A percentile compares a stretch with the other conserved stretches of the same genome.
phyloP scores from a whole-genome alignment of 805 yeast species.

The Vanderwaltozyma yarrowii region DNA sequence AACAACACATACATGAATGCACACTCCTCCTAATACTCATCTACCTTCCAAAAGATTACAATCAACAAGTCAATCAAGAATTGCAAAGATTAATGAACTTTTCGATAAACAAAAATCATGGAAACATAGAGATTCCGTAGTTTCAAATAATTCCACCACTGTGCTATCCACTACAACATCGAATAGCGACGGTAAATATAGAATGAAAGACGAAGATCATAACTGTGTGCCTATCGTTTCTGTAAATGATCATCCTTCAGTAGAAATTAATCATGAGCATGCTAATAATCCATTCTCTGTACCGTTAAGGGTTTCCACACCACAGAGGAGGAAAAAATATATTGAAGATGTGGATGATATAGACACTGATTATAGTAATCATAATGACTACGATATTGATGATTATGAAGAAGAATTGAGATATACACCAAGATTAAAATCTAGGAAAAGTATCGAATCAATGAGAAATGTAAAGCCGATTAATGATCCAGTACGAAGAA shows the following conservation, averaged over 20 bases:
- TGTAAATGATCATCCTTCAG: neutral
- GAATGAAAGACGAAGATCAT: neutral
- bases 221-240: neutral
- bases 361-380: too few relatives aligned
- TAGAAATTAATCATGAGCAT: neutral
- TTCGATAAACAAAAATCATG: slow-evolving; percentile 9
- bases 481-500: neutral
- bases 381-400: too few relatives aligned
- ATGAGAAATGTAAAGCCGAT: neutral
- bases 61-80: slow-evolving; percentile 16
- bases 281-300: neutral
- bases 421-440: slow-evolving; percentile 21
- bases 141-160: neutral
- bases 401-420: slow-evolving; percentile 18
- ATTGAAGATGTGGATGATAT: too few relatives aligned
- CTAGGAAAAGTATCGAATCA: slow-evolving; percentile 12
- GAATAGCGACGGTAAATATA: neutral
- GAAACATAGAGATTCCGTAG: neutral
- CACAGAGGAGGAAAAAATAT: neutral
- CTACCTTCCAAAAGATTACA: slow-evolving; percentile 12
- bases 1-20: neutral
- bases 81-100: slow-evolving; percentile 17
- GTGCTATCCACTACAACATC: neutral
- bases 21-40: slow-evolving; percentile 7
- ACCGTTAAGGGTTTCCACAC: neutral